These are phyloP conservation scores for Zostera marina DNA, from an alignment of 116 monocot genomes.

Conservation along the genomic window DNA sequence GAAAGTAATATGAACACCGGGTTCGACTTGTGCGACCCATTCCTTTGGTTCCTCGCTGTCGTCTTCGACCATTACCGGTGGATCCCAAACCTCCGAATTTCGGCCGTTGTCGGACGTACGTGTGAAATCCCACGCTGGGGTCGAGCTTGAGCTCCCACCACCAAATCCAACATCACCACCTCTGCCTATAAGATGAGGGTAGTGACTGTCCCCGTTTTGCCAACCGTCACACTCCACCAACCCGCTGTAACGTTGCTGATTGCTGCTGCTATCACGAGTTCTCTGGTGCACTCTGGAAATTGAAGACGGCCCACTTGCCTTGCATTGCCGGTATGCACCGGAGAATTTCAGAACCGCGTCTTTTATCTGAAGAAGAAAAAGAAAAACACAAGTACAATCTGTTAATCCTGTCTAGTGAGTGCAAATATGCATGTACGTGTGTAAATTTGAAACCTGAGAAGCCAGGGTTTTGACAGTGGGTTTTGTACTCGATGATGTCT, in stretches of 20 bases:
- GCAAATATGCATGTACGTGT: no score
- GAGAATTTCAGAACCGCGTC: constrained; percentile 69
- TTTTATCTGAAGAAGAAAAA: constrained; percentile 38
- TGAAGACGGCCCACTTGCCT: constrained; percentile 2
- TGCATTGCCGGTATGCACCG: constrained; percentile 31
- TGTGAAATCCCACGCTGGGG: constrained; percentile 47
- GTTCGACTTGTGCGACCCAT: constrained; percentile 98
- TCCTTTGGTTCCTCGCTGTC: constrained; percentile 48
- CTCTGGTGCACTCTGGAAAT: constrained; percentile 1
- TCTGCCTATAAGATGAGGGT: background rate
- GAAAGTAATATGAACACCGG: constrained; percentile 92
- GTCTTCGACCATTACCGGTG: constrained; percentile 1
- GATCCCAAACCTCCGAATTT: background rate
- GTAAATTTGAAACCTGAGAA: constrained; percentile 31
- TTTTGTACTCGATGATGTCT: constrained; percentile 25
- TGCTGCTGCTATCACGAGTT: background rate
- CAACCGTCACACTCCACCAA: background rate
- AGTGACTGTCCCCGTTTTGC: background rate
- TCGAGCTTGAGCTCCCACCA: constrained; percentile 36
- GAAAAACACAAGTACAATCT: no score
- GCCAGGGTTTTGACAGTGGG: constrained; percentile 67
- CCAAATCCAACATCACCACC: background rate
- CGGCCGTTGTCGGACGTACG: background rate
- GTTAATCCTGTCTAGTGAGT: no score
- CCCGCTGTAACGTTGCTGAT: background rate